Evolutionary conservation across 2,329 filamentous ascomycete genomes (phyloP).

Genomic region (Sporothrix dimorphospora): DNA sequence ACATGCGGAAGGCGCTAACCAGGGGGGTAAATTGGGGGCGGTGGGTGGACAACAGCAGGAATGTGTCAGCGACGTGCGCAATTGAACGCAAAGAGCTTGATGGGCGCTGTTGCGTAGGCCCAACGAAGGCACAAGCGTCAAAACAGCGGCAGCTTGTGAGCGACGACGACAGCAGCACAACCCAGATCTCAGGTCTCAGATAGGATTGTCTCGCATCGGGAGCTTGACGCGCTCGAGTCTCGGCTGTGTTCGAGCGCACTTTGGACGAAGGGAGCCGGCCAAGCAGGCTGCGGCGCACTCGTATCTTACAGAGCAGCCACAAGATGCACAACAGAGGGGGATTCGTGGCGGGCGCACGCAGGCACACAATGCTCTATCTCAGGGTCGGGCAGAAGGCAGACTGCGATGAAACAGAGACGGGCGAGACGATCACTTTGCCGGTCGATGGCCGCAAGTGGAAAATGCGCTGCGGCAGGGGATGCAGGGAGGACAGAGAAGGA

Average conservation of each 20-base stretch:
- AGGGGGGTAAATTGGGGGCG: constrained; percentile 21
- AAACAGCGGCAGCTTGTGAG: neutral
- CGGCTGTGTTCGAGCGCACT: neutral
- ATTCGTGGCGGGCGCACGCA: neutral
- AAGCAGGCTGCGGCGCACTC: neutral
- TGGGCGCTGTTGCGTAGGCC: neutral
- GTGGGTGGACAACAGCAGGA: constrained; percentile 1
- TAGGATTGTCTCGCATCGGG: constrained; percentile 3
- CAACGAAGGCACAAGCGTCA: neutral
- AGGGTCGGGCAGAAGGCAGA: neutral
- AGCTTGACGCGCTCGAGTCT: constrained; percentile 5
- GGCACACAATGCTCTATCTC: neutral
- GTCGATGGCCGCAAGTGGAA: neutral
- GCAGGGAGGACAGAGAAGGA: neutral
- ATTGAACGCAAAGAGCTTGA: constrained; percentile 4
- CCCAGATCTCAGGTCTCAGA: neutral
- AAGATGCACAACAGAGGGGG: neutral
- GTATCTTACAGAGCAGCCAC: neutral
- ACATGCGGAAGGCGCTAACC: constrained; percentile 22
- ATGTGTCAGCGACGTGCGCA: constrained; percentile 15
- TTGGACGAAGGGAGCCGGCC: constrained; percentile 14
- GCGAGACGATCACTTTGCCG: neutral
- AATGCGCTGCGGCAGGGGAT: neutral
- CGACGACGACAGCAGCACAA: neutral
- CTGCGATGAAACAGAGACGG: neutral